Evolutionary conservation across 2,329 filamentous ascomycete genomes (phyloP), one percentile per base, ranked within the genome.

Genomic region (Pseudohalonectria lignicola): DNA sequence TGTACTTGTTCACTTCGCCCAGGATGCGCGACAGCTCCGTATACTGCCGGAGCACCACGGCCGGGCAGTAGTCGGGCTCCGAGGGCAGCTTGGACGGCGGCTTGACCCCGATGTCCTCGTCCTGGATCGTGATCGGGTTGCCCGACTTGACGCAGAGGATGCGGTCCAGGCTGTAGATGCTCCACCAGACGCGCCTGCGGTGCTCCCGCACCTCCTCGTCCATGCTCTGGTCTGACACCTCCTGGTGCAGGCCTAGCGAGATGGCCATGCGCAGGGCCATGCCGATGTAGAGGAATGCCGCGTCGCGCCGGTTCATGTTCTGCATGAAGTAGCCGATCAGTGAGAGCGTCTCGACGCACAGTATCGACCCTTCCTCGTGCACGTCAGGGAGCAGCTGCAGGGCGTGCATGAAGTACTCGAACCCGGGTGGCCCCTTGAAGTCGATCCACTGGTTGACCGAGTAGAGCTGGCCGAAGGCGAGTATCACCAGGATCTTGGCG

Each of bases 321-420:
- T 74, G 70, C 61, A 75, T 65, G 31, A 71, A 75, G 45, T 74
- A 74, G 12, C 68, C 69, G 2, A 71, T 62, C 34, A 73, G 61
- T 8, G 67, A 66, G 7, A 75, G 53, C 2, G 71, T 68, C 47
- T 74, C 70, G 3, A 74, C 68, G 31, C 70, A 72, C 15, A 69
- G 53, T 2, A 74, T 61, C 0, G 68, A 73, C 0, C 67, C 68
- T 36, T 71, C 63, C 44, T 74, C 71, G 39, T 76, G 67, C 3
- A 71, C 61, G 34, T 74, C 69, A 1, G 71, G 71, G 16, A 76
- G 54, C 4, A 73, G 61, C 19, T 63, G 61, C 19, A 74, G 44
- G 0, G 70, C 67, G 37, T 66, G 59, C 16, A 63, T 63, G 48
- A 76, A 75, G 43, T 69, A 75, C 12, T 64, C 61, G 46, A 74